Conservation (phyloP, 2,329 filamentous ascomycete species). For the Phaeosphaeria sp. region DNA sequence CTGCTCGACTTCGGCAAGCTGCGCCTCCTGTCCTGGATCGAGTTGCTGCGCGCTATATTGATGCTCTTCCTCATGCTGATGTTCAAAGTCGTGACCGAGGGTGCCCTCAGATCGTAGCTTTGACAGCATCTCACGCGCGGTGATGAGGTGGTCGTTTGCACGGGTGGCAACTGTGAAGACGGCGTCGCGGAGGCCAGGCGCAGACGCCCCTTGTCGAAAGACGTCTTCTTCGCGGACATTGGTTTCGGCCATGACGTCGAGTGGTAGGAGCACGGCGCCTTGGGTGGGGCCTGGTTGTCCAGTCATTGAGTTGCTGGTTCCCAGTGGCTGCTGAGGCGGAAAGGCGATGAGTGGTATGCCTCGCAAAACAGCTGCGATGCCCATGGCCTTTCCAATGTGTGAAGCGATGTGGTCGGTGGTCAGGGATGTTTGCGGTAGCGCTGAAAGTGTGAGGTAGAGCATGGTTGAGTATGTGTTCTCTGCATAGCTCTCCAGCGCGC, state of each 20-base stretch:
- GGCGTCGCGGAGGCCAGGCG: constrained; percentile 82
- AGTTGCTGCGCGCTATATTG: constrained; percentile 53
- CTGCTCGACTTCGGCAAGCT: constrained; percentile 63
- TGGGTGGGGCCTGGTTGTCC: constrained; percentile 56
- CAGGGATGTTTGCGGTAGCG: constrained; percentile 79
- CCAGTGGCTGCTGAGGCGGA: constrained; percentile 65
- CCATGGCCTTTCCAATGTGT: constrained; percentile 92
- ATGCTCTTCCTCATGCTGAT: constrained; percentile 76
- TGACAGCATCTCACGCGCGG: constrained; percentile 87
- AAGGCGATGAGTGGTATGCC: constrained; percentile 89
- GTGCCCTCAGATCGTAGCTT: constrained; percentile 76
- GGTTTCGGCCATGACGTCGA: constrained; percentile 86
- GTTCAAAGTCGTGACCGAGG: constrained; percentile 87
- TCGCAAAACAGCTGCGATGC: constrained; percentile 84
- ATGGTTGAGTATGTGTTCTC: constrained; percentile 95
- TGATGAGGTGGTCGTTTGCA: constrained; percentile 95
- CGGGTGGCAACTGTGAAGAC: constrained; percentile 91
- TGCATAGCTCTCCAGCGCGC: constrained; percentile 82
- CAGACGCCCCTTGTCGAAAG: constrained; percentile 78
- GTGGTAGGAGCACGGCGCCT: constrained; percentile 76
- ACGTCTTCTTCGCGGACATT: constrained; percentile 89
- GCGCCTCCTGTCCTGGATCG: constrained; percentile 43
- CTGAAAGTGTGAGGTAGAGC: constrained; percentile 84
- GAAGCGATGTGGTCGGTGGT: constrained; percentile 91
- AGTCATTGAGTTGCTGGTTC: constrained; percentile 45